Evolutionary conservation across 2,329 filamentous ascomycete genomes (phyloP).

Genomic region (Didymella pomorum): DNA sequence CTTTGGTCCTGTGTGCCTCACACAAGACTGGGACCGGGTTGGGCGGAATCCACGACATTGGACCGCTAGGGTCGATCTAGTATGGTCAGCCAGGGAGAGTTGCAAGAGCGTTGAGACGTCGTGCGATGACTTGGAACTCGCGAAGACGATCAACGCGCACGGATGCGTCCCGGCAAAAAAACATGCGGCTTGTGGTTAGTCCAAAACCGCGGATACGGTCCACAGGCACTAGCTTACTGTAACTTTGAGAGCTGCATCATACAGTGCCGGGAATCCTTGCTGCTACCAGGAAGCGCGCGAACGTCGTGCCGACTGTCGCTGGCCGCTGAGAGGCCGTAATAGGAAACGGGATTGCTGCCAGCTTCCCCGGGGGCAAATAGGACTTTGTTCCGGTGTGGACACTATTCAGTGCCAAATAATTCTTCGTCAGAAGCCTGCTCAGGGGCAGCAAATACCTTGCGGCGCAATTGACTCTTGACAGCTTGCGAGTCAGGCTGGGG

Average conservation of each 20-base stretch:
- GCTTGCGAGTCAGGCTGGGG: conserved; percentile 39
- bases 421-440: conserved; percentile 25
- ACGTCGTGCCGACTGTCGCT: conserved; percentile 39
- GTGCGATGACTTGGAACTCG: conserved; percentile 45
- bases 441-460: conserved; percentile 33
- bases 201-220: conserved; percentile 40
- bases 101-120: conserved; percentile 45
- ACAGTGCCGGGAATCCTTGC: conserved; percentile 28
- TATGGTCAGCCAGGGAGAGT: conserved; percentile 43
- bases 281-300: conserved; percentile 28
- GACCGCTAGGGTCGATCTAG: conserved; percentile 43
- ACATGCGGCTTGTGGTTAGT: conserved; percentile 36
- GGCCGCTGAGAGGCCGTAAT: conserved; percentile 36
- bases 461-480: conserved; percentile 28
- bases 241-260: conserved; percentile 17
- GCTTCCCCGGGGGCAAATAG: conserved; percentile 46
- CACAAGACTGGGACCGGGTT: conserved; percentile 41
- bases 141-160: conserved; percentile 47
- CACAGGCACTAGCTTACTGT: conserved; percentile 29
- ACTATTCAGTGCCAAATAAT: conserved; percentile 17
- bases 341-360: conserved; percentile 35
- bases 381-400: conserved; percentile 30
- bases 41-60: conserved; percentile 48
- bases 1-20: conserved; percentile 31
- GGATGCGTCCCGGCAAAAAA: conserved; percentile 35